phyloP scores from a whole-genome alignment of 441 rosid genomes.

The Breynia disticha region DNA sequence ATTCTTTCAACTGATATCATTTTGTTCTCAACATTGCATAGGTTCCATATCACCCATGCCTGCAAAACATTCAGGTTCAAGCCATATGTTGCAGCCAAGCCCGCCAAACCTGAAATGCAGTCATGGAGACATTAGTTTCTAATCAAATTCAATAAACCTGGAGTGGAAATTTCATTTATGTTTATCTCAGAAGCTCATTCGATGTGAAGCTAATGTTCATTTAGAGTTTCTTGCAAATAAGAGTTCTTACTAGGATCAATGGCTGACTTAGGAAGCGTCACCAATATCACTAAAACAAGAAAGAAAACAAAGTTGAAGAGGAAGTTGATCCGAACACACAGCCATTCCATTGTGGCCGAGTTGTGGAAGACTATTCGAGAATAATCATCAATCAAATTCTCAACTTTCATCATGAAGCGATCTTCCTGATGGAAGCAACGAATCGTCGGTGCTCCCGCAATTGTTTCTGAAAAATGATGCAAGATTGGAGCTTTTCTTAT shows the following conservation, averaged over 20 bases:
- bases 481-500: slow-evolving; percentile 53
- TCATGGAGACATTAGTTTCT: not conserved
- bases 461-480: slow-evolving; percentile 62
- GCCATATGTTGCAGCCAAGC: slow-evolving; percentile 47
- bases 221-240: not conserved
- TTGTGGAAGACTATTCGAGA: slow-evolving; percentile 53
- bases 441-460: slow-evolving; percentile 41
- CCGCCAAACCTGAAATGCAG: slow-evolving; percentile 39
- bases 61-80: slow-evolving; percentile 50
- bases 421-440: slow-evolving; percentile 52
- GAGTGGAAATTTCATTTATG: too few species aligned
- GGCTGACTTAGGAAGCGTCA: slow-evolving; percentile 45
- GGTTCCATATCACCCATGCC: slow-evolving; percentile 68
- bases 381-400: slow-evolving; percentile 37
- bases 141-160: not conserved
- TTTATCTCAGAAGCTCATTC: not conserved
- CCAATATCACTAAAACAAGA: slow-evolving; percentile 44
- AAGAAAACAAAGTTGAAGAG: slow-evolving; percentile 57
- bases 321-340: slow-evolving; percentile 48
- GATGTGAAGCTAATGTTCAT: not conserved
- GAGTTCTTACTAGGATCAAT: slow-evolving; percentile 45
- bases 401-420: slow-evolving; percentile 33
- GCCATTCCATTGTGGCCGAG: slow-evolving; percentile 61
- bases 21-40: slow-evolving; percentile 65
- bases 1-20: slow-evolving; percentile 67